A percentile compares a stretch with the other conserved stretches of the same genome.
Evolutionary conservation across 2,329 filamentous ascomycete genomes (phyloP).

Genomic region (Arthrocladium fulminans): DNA sequence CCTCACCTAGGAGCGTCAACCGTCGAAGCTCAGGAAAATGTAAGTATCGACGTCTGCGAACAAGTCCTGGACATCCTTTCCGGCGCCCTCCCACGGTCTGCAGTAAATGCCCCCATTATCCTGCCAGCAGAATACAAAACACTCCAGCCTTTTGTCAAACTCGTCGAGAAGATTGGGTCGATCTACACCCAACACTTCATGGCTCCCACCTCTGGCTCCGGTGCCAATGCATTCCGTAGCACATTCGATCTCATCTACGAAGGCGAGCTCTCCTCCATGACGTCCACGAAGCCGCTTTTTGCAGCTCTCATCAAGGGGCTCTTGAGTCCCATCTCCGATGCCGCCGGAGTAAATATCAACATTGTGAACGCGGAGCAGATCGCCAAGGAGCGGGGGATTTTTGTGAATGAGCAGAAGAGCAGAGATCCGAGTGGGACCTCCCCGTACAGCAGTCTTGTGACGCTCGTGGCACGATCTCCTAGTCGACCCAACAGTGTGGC

Average conservation of each 20-base stretch:
- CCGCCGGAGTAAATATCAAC: constrained; percentile 61
- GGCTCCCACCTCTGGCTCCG: constrained; percentile 27
- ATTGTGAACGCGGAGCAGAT: constrained; percentile 73
- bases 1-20: constrained; percentile 75
- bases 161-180: constrained; percentile 70
- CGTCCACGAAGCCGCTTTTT: constrained; percentile 69
- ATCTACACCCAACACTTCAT: constrained; percentile 73
- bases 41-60: constrained; percentile 71
- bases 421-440: constrained; percentile 51
- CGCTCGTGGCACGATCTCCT: constrained; percentile 48
- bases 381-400: constrained; percentile 66
- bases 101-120: constrained; percentile 75
- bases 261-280: constrained; percentile 61
- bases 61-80: constrained; percentile 66
- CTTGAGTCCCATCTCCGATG: constrained; percentile 57
- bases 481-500: constrained; percentile 30
- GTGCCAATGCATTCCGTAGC: constrained; percentile 46
- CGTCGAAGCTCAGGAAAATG: constrained; percentile 74
- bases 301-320: constrained; percentile 72
- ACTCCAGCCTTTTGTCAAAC: constrained; percentile 64
- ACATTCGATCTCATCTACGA: constrained; percentile 71
- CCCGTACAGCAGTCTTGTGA: constrained; percentile 60
- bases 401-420: constrained; percentile 64
- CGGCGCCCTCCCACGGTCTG: constrained; percentile 63
- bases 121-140: constrained; percentile 71